phyloP scores from a whole-genome alignment of 2,329 filamentous ascomycete species.

The Talaromyces sp. region DNA sequence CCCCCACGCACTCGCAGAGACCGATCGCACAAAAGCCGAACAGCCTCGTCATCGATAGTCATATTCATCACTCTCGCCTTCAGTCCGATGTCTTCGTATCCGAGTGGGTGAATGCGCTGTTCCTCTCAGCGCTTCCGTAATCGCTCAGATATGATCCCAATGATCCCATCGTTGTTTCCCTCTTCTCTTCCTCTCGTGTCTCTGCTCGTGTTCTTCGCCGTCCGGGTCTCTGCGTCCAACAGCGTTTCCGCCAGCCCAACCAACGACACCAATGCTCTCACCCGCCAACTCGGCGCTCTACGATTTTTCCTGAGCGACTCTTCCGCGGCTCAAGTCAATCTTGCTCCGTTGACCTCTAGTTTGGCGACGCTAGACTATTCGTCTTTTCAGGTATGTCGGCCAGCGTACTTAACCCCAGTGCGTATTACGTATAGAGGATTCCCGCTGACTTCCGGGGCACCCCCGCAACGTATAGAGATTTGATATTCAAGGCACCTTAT shows the following conservation, averaged over 20 bases:
- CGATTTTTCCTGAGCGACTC: conserved; percentile 2
- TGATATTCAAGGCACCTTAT: neutral
- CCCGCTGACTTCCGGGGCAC: conserved; percentile 14
- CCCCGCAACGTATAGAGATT: neutral
- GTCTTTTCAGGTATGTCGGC: conserved; percentile 5
- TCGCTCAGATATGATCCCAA: neutral
- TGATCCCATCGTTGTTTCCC: neutral
- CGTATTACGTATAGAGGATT: neutral
- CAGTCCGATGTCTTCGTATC: neutral
- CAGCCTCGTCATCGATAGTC: neutral
- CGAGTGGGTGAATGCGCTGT: neutral
- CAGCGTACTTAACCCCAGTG: neutral
- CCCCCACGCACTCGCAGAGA: neutral
- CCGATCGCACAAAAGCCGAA: neutral
- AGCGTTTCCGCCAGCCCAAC: conserved; percentile 9
- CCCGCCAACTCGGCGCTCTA: neutral
- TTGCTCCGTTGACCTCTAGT: neutral
- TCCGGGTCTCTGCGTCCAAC: neutral
- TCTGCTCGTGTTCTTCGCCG: neutral
- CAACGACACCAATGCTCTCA: conserved; percentile 8
- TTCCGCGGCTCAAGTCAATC: neutral
- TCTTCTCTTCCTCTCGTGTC: neutral
- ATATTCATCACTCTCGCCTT: too few species aligned
- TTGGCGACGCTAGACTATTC: neutral
- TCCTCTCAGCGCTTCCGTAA: neutral